Evolutionary conservation across 768 basidiomycete species (phyloP), one percentile per base, ranked within the genome.

Genomic region (Lactarius pseudohatsudake): DNA sequence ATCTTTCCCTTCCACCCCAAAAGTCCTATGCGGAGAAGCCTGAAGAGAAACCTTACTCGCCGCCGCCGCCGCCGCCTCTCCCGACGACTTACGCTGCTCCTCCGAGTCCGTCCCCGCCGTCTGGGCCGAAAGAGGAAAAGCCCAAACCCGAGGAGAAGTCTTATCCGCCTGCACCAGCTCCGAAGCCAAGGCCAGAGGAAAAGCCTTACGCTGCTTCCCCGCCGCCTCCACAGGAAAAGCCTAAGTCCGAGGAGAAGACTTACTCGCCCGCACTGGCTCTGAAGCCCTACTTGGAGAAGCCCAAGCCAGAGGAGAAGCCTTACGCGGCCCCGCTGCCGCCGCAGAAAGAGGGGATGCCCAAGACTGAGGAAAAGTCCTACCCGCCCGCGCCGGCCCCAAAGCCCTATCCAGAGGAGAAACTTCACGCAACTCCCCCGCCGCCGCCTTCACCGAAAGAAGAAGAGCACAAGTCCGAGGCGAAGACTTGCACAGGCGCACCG

Each of bases 71-170:
- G 18, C 1, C 18, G 16, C 43, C 43, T 43, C 43, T 18, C 8
- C 18, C 20, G 38, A 40, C 15, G 15, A 15, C 43, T 20, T 45
- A 45, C 43, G 43, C 41, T 47, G 9, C 15, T 8, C 9, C 55
- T 2, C 41, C 30, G 34, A 38, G 36, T 38, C 36, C 11, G 36
- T 47, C 32, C 8, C 47, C 38, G 8, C 41, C 32, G 8, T 13
- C 36, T 3, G n/a, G 15, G 9, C 43, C 54, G 16, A 65, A 40
- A 41, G 32, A 41, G 9, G 64, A 56, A 20, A 53, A 6, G 8
- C 20, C 58, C 41, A 43, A 43, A 41, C 20, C 54, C 6, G 64
- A 65, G 22, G 59, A 61, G 41, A 65, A 59, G 40, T 16, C 30
- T 18, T 59, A 65, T n/a, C 22, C 54, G 10, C 38, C 53, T 8